Percentiles rank a stretch among this genome's conserved stretches.
Evolutionary conservation across 2,329 filamentous ascomycete species (phyloP).

Genomic region (Huntiella omanensis): DNA sequence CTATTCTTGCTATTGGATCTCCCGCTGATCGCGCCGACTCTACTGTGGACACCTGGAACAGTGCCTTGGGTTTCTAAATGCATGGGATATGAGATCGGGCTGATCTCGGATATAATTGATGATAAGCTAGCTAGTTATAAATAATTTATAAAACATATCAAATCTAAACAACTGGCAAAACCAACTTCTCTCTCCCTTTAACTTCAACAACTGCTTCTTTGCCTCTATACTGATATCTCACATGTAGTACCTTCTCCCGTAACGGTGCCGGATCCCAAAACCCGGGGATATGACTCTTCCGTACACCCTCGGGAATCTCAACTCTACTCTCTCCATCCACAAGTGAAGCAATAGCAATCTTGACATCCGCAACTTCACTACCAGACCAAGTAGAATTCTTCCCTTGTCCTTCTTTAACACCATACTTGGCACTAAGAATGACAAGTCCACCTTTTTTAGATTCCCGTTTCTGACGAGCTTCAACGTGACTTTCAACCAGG

Average conservation of each 20-base stretch:
- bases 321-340: slow-evolving; percentile 21
- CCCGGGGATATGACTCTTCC: slow-evolving; percentile 26
- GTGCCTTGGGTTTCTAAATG: slow-evolving; percentile 10
- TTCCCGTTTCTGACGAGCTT: slow-evolving; percentile 21
- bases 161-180: slow-evolving; percentile 2
- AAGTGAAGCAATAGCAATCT: slow-evolving; percentile 27
- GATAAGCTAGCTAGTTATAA: background rate
- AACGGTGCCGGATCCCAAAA: slow-evolving; percentile 32
- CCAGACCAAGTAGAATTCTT: slow-evolving; percentile 16
- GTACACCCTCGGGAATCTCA: slow-evolving; percentile 22
- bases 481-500: slow-evolving; percentile 24
- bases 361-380: slow-evolving; percentile 31
- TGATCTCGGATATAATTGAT: background rate
- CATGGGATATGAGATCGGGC: background rate
- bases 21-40: slow-evolving; percentile 10
- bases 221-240: slow-evolving; percentile 22
- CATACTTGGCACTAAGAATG: slow-evolving; percentile 30
- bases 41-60: slow-evolving; percentile 12
- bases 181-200: slow-evolving; percentile 19
- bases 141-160: background rate
- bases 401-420: slow-evolving; percentile 17
- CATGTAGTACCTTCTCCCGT: slow-evolving; percentile 25
- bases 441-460: slow-evolving; percentile 23
- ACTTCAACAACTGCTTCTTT: slow-evolving; percentile 18
- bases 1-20: slow-evolving; percentile 11